Evolutionary conservation across 1,284 basidiomycete genomes (phyloP).

Genomic region (Gymnopus androsaceus): DNA sequence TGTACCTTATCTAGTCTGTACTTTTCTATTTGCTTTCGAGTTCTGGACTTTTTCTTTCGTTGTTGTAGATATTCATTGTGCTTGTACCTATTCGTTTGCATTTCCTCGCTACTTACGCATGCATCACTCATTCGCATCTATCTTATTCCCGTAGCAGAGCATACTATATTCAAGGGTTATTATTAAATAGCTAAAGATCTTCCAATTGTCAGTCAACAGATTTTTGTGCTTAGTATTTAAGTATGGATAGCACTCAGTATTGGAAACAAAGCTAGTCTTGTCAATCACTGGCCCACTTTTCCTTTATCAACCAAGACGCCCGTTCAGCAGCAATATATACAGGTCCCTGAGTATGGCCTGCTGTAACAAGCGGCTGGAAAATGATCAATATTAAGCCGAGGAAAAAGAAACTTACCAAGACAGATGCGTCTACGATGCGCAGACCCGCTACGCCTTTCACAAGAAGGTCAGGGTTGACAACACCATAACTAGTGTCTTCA

Average conservation of each 20-base stretch:
- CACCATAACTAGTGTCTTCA: slow-evolving; percentile 11
- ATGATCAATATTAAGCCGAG: background rate
- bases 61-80: background rate
- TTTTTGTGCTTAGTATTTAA: too few species aligned
- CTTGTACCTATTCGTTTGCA: background rate
- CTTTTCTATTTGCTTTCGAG: background rate
- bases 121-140: too few species aligned
- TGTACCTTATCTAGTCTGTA: background rate
- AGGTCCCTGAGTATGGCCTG: slow-evolving; percentile 3
- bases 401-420: slow-evolving; percentile 42
- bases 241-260: too few species aligned
- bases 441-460: slow-evolving; percentile 18
- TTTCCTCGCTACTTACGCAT: too few species aligned
- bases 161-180: too few species aligned
- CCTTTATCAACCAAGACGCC: background rate
- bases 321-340: slow-evolving; percentile 1
- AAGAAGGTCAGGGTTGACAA: slow-evolving; percentile 19
- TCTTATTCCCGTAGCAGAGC: too few species aligned
- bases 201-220: too few species aligned
- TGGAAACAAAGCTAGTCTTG: too few species aligned
- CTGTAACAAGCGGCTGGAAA: slow-evolving; percentile 4
- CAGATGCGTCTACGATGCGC: slow-evolving; percentile 21
- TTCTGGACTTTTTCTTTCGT: background rate
- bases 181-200: too few species aligned
- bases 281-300: too few species aligned